Percentiles rank a stretch among this genome's conserved stretches.
Conservation (phyloP, 2,329 filamentous ascomycete species). For the Geosmithia morbida region DNA sequence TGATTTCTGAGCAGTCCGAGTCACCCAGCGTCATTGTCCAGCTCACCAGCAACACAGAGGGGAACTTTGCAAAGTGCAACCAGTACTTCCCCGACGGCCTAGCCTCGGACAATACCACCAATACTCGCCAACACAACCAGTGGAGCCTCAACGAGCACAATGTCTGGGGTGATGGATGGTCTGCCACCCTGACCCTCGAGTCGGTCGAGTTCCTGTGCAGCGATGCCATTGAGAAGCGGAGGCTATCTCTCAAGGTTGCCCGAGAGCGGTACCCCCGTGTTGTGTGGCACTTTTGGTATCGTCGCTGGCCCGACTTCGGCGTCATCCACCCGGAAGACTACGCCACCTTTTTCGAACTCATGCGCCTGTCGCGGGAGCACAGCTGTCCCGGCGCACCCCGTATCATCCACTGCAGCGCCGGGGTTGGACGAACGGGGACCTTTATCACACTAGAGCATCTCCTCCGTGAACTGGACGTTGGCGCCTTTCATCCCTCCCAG, state of each 20-base stretch:
- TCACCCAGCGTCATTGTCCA: constrained; percentile 78
- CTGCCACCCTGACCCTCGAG: constrained; percentile 55
- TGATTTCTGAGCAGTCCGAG: constrained; percentile 67
- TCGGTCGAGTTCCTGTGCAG: constrained; percentile 37
- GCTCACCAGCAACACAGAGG: constrained; percentile 81
- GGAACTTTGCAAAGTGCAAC: constrained; percentile 67
- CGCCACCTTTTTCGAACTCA: constrained; percentile 52
- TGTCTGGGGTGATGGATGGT: constrained; percentile 51
- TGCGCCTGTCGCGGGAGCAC: constrained; percentile 47
- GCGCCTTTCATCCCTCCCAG: constrained; percentile 33
- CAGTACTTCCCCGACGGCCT: constrained; percentile 60
- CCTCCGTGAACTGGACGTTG: constrained; percentile 64
- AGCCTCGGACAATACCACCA: constrained; percentile 16
- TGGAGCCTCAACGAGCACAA: constrained; percentile 47
- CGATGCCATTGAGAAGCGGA: constrained; percentile 58
- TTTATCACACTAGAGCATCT: constrained; percentile 96
- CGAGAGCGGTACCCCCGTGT: constrained; percentile 33
- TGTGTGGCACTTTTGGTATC: constrained; percentile 77
- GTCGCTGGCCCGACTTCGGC: constrained; percentile 80
- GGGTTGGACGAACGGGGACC: constrained; percentile 85
- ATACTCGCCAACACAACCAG: constrained; percentile 27
- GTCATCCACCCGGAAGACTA: constrained; percentile 59
- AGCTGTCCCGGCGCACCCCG: constrained; percentile 49
- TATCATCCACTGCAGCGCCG: constrained; percentile 78
- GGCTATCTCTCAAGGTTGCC: constrained; percentile 44